Conservation (phyloP, 768 basidiomycete species). For the Suillus hirtellus region DNA sequence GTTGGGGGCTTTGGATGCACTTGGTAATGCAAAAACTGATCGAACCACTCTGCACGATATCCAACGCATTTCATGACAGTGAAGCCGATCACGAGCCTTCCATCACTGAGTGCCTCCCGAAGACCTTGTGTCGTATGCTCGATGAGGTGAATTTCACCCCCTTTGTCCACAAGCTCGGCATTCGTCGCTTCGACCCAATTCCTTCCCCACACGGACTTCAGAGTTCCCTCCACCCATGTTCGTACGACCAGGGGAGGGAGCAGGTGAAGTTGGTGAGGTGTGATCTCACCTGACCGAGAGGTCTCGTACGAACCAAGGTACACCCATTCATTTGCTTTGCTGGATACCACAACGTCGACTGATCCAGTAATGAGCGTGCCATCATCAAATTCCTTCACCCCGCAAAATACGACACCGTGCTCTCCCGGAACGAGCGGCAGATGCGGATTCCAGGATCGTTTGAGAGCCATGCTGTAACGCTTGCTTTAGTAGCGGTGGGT, state of each 20-base stretch:
- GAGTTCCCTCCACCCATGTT: slow-evolving; percentile 16
- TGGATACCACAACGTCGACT: slow-evolving; percentile 20
- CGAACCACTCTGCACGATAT: slow-evolving; percentile 22
- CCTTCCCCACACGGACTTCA: slow-evolving; percentile 9
- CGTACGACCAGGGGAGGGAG: slow-evolving; percentile 12
- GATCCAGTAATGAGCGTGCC: slow-evolving; percentile 11
- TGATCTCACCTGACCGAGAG: slow-evolving; percentile 17
- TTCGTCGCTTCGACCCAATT: slow-evolving; percentile 7
- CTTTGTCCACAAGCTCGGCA: slow-evolving; percentile 2
- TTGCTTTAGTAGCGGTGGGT: neutral
- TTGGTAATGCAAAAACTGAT: slow-evolving; percentile 16
- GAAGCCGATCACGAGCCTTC: slow-evolving; percentile 20
- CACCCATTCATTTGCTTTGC: slow-evolving; percentile 11
- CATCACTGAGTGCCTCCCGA: slow-evolving; percentile 17
- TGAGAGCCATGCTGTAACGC: slow-evolving; percentile 13
- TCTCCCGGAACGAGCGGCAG: slow-evolving; percentile 17
- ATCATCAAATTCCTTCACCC: neutral
- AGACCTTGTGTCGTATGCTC: slow-evolving; percentile 10
- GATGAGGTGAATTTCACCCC: slow-evolving; percentile 9
- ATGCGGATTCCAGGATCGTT: slow-evolving; percentile 21
- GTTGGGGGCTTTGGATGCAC: slow-evolving; percentile 15
- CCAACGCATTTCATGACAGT: slow-evolving; percentile 22
- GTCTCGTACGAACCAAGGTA: slow-evolving; percentile 16
- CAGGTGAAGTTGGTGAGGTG: slow-evolving; percentile 14
- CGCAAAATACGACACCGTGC: slow-evolving; percentile 20